Evolutionary conservation across 1,284 basidiomycete species (phyloP), one percentile per base, ranked within the genome.

Genomic region (Xerocomus minutiporus): DNA sequence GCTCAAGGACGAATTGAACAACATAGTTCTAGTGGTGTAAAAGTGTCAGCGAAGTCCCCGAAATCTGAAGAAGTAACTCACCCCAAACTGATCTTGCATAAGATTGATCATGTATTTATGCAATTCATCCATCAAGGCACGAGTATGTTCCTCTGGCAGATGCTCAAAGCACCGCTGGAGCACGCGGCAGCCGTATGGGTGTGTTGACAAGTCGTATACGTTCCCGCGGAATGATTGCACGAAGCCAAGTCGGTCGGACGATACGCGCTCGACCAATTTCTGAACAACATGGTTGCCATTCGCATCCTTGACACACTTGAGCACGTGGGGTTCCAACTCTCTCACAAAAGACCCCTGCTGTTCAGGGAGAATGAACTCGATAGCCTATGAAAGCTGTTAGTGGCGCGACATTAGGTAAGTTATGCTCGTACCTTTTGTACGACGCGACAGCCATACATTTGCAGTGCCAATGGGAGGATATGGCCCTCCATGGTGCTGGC

Each of bases 371-470:
- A 94, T 76, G 63, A 81, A 84, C 65, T 97, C 93, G 35, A 97
- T 77, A n/a, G 92, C 91, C 87, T 95, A 55, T 50, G 50, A 52
- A 44, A 52, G 35, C 32, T 32, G 51, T 61, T 41, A 55, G 45
- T 34, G 23, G 39, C 31, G 45, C 29, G 2, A 34, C 48, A 50
- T 44, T 39, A 48, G 13, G 13, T 51, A 39, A 23, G 46, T 49
- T 38, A 51, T 46, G 41, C 13, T 17, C 1, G 7, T 50, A 89
- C 90, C 83, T 90, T 91, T 67, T 92, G 90, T 20, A 92, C 85
- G 5, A 91, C 89, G n/a, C 90, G 82, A 69, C 96, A 99, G 6
- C 96, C 96, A 70, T 99, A 99, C 81, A 97, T 94, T 65, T 98
- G 91, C 53, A 92, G 75, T 3, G 93, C 91, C 43, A 99, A 75